A percentile compares a stretch with the other conserved stretches of the same genome.
phyloP scores from a whole-genome alignment of 805 yeast genomes.

The Candida manassasensis region DNA sequence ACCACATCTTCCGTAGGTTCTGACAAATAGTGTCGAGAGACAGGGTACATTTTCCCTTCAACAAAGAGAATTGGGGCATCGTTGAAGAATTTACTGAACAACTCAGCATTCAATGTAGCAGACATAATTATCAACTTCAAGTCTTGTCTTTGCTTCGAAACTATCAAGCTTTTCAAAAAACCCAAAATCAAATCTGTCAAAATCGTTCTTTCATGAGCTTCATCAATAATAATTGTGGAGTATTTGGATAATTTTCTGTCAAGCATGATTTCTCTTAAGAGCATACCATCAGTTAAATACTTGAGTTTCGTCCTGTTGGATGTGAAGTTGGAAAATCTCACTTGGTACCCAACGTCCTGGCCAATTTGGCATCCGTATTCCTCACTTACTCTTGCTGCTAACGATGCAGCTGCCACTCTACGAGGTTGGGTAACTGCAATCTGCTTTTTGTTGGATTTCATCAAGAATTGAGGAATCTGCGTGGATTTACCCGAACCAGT shows the following conservation, averaged over 20 bases:
- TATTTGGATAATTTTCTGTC: conserved; percentile 61
- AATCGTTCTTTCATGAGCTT: conserved; percentile 96
- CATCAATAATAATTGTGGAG: conserved; percentile 80
- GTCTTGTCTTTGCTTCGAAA: conserved; percentile 45
- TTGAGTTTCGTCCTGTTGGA: conserved; percentile 61
- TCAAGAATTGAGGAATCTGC: conserved; percentile 89
- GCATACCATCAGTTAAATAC: conserved; percentile 96
- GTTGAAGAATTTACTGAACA: conserved; percentile 72
- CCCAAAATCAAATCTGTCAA: conserved; percentile 88
- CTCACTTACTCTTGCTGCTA: conserved; percentile 88
- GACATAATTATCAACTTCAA: conserved; percentile 85
- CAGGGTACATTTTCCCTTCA: conserved; percentile 88
- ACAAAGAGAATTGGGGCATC: conserved; percentile 80
- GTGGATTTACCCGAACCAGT: conserved; percentile 99
- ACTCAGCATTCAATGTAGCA: conserved; percentile 91
- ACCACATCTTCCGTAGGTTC: conserved; percentile 76
- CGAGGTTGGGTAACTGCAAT: conserved; percentile 97
- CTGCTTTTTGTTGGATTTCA: conserved; percentile 46
- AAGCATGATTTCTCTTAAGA: conserved; percentile 83
- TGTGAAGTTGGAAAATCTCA: conserved; percentile 77
- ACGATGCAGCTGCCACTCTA: conserved; percentile 92
- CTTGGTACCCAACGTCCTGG: conserved; percentile 84
- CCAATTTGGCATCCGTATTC: conserved; percentile 80
- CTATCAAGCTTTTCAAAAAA: conserved; percentile 65
- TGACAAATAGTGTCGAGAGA: conserved; percentile 61